Evolutionary conservation across 371 early-diverging fungal species (phyloP), one percentile per base, ranked within the genome.

Genomic region (Mucor lusitanicus): DNA sequence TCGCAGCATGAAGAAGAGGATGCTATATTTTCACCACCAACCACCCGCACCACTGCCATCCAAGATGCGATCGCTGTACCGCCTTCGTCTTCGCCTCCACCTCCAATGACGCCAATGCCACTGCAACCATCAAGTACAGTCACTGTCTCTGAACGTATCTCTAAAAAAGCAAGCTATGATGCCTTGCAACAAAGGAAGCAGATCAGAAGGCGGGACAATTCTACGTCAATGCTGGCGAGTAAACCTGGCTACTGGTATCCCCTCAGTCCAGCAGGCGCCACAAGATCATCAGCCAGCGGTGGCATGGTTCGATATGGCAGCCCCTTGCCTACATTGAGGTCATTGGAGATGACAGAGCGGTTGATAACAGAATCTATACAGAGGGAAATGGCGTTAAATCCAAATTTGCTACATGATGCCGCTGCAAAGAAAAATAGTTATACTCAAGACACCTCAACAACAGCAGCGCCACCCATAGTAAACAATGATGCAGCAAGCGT

Each of bases 171-270:
- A 35, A 58, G 56, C 9, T 65, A 69, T 28, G 61, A 65, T 57
- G 60, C 61, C 3, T 37, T 69, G 2, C 60, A 60, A 39, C 21
- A 69, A 46, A 53, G 65, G 17, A 59, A 53, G 15, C 63, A 65
- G 28, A 57, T 37, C 9, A 65, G 70, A 57, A 54, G 62, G 12
- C 46, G 53, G 2, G 44, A 64, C 27, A 50, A 50, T 25, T 50
- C 25, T 42, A 30, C 35, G 13, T 35, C n/a, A n/a, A 7, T 37
- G 23, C 44, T 46, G 19, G 15, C 33, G 5, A 56, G 13, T 28
- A 61, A 61, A 27, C 70, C 65, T 32, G 62, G 55, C 3, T 71
- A 71, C 46, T 71, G 71, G 71, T 71, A 71, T 35, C 67, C 71
- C 25, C 28, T 63, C 0, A 30, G 32, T 19, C 55, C 50, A 21